These are phyloP conservation scores for Fagopyrum tataricum DNA, from an alignment of 148 eudicot species.

Conservation along the genomic window DNA sequence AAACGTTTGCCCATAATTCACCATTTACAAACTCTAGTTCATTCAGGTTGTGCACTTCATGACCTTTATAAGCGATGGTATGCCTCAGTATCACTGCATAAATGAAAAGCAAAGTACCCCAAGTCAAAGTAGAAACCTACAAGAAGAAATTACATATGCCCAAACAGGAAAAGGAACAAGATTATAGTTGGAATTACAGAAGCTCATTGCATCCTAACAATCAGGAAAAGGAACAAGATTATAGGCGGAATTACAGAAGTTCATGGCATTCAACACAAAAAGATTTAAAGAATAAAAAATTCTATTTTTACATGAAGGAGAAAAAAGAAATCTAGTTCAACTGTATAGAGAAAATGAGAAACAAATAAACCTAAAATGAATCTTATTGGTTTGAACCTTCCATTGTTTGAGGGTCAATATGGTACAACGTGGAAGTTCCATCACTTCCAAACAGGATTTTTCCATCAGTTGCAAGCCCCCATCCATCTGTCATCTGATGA, in stretches of 20 bases:
- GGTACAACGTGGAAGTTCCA: constrained; percentile 80
- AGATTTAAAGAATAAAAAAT: background rate
- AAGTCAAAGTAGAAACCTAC: background rate
- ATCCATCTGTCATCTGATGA: constrained; percentile 87
- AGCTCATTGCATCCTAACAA: constrained; percentile 1
- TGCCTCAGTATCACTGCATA: constrained; percentile 52
- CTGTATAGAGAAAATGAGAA: background rate
- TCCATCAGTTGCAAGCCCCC: constrained; percentile 97
- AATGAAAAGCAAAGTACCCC: constrained; percentile 13
- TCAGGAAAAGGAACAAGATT: background rate
- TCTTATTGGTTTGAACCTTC: constrained; percentile 38
- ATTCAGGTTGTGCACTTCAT: constrained; percentile 69
- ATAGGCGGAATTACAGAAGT: background rate
- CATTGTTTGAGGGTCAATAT: constrained; percentile 64
- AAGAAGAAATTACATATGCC: background rate
- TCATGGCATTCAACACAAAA: constrained; percentile 10
- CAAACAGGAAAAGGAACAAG: background rate
- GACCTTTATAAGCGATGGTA: constrained; percentile 48
- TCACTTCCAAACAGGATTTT: constrained; percentile 77
- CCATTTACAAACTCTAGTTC: constrained; percentile 81
- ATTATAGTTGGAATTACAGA: background rate
- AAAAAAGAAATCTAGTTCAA: background rate
- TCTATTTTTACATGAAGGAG: background rate
- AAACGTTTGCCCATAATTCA: constrained; percentile 98
- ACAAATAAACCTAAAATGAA: background rate